A percentile compares a stretch with the other conserved stretches of the same genome.
These are phyloP conservation scores for Catunica adiposa DNA, from an alignment of 2,329 filamentous ascomycete species.

Conservation along the genomic window DNA sequence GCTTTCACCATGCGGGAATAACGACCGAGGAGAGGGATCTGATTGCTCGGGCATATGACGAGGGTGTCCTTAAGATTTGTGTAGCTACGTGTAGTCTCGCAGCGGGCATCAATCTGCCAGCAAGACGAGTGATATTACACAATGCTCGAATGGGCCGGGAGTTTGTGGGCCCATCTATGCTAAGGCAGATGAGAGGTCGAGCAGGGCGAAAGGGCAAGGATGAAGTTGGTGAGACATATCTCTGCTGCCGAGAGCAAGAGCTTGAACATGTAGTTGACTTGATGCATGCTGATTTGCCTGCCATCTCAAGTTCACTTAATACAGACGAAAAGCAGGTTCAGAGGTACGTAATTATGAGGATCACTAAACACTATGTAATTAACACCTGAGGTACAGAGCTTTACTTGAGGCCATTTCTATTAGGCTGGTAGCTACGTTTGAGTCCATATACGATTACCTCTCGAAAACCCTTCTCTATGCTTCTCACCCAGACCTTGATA, in stretches of 20 bases:
- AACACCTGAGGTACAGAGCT: constrained; percentile 31
- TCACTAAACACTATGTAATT: too few species aligned
- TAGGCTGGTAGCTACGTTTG: constrained; percentile 46
- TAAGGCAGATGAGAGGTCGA: constrained; percentile 65
- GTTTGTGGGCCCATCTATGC: constrained; percentile 60
- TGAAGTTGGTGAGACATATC: constrained; percentile 58
- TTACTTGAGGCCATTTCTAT: constrained; percentile 55
- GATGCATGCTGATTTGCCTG: constrained; percentile 55
- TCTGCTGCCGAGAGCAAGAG: constrained; percentile 54
- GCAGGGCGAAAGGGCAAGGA: constrained; percentile 67
- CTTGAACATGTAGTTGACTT: constrained; percentile 53
- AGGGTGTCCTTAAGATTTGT: constrained; percentile 49
- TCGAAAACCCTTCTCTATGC: constrained; percentile 48
- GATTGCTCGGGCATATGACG: constrained; percentile 53
- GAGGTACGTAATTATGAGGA: constrained; percentile 30
- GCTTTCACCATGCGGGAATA: constrained; percentile 59
- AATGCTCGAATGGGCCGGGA: constrained; percentile 62
- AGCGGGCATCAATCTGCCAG: constrained; percentile 66
- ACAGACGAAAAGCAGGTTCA: constrained; percentile 53
- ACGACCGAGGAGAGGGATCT: constrained; percentile 62
- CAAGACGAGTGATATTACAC: constrained; percentile 58
- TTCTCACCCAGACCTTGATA: constrained; percentile 32
- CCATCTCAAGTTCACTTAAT: constrained; percentile 50
- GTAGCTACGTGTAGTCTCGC: constrained; percentile 65
- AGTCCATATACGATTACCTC: constrained; percentile 52